Evolutionary conservation across 2,329 filamentous ascomycete genomes (phyloP), one percentile per base, ranked within the genome.

Genomic region (Chaetomium sp.): DNA sequence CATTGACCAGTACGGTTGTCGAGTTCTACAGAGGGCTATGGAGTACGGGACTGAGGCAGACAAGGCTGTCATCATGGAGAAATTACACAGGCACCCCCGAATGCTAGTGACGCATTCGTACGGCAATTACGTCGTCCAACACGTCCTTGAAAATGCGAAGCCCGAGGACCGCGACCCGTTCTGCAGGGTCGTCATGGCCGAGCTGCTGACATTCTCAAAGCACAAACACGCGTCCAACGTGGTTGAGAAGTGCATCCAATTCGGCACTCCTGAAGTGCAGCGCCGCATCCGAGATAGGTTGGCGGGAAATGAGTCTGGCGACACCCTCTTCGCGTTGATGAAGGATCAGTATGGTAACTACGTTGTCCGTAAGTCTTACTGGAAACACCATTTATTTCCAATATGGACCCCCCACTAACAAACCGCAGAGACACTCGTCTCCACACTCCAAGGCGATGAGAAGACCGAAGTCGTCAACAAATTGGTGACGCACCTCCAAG

Each of bases 141-240:
- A 97, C 68, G 84, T 97, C 51, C 91, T 99, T 59, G 77, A 86
- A 58, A 83, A 89, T 60, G 91, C 91, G 32, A 79, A 85, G 51
- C 77, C 81, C 4, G 82, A 86, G 54, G 90, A 96, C 65, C 82
- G 85, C 19, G 77, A 79, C 11, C 82, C 78, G 64, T 86, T 96
- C 65, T 87, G 96, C 54, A 73, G 79, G 33, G 76, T 90, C 47
- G 86, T 97, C 61, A 85, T 86, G 61, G 76, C 78, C 10, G 82
- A 90, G 55, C 75, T 96, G 2, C 72, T 96, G 41, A 74, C 75
- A 1, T 85, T 90, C 64, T 96, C 91, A 33, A 96, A 91, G 75
- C 90, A 97, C 75, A 99, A 99, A 69, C 95, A 89, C 66, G 92
- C 94, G 0, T 96, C 91, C 66, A 97, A 99, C 65, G 92, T 99